Evolutionary conservation across 192 early-diverging fungal species (phyloP).

Genomic region (Backusella psychrophila): DNA sequence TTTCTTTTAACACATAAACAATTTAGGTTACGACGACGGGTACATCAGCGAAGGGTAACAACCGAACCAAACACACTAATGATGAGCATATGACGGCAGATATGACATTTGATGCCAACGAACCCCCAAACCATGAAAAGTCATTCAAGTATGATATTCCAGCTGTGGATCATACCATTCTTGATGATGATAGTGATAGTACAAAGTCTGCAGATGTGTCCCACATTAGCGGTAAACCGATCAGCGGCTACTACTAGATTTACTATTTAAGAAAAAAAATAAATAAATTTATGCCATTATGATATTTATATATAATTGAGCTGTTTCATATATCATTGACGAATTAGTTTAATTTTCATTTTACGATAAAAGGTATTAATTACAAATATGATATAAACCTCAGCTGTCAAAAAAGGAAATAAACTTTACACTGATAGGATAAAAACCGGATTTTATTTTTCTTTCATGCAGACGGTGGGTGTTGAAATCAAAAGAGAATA

Average conservation of each 20-base stretch:
- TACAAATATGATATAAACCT: no score
- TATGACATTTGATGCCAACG: slow-evolving; percentile 24
- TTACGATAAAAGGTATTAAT: no score
- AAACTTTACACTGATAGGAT: no score
- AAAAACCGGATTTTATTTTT: no score
- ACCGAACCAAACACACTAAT: background rate
- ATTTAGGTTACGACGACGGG: slow-evolving; percentile 19
- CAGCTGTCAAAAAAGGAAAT: no score
- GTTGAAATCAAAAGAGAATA: no score
- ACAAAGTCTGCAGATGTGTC: background rate
- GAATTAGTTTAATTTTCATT: no score
- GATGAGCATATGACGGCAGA: slow-evolving; percentile 15
- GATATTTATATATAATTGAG: background rate
- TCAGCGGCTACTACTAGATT: background rate
- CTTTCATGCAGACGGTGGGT: no score
- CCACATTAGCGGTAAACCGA: background rate
- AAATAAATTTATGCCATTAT: background rate
- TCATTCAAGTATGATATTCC: background rate
- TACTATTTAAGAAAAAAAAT: background rate
- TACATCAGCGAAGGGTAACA: background rate
- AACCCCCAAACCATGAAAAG: background rate
- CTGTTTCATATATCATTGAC: no score
- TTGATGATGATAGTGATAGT: background rate
- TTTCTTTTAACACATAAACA: background rate
- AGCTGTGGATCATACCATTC: background rate